Percentiles rank a stretch among this genome's conserved stretches.
phyloP scores from a whole-genome alignment of 106 monocot species.

The Chionographis japonica region DNA sequence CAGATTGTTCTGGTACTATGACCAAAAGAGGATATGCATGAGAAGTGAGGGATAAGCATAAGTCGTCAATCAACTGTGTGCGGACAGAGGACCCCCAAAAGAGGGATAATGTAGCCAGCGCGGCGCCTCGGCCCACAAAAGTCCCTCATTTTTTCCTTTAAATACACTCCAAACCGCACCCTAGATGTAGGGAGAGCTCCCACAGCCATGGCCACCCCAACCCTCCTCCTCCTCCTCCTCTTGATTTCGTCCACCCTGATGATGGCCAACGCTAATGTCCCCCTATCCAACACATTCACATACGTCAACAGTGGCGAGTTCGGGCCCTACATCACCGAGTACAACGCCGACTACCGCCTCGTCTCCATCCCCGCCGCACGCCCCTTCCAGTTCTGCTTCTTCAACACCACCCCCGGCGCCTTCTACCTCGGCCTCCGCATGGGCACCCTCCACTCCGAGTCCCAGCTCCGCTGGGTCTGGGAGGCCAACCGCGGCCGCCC shows the following conservation, averaged over 20 bases:
- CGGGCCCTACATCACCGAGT: constrained; percentile 39
- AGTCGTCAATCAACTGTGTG: too few relatives aligned
- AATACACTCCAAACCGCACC: too few relatives aligned
- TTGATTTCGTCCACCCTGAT: neutral
- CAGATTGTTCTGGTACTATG: too few relatives aligned
- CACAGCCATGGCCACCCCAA: neutral
- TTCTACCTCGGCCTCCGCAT: constrained; percentile 28
- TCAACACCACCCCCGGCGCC: constrained; percentile 23
- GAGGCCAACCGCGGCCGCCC: constrained; percentile 30
- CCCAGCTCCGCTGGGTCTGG: constrained; percentile 24
- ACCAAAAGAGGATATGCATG: too few relatives aligned
- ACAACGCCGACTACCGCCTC: constrained; percentile 29
- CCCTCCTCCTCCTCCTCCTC: constrained; percentile 14
- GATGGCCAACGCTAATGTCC: constrained; percentile 13
- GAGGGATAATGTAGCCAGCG: too few relatives aligned
- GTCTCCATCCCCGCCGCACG: neutral
- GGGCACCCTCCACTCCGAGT: constrained; percentile 14
- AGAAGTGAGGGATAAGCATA: too few relatives aligned
- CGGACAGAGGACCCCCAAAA: too few relatives aligned
- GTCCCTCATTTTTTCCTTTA: too few relatives aligned
- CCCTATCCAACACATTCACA: constrained; percentile 14
- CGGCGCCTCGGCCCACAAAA: too few relatives aligned
- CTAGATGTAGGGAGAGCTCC: too few relatives aligned
- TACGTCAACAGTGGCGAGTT: constrained; percentile 45
- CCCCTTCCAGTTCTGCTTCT: constrained; percentile 27